Percentiles rank a stretch among this genome's conserved stretches.
phyloP scores from a whole-genome alignment of 75 land plant genomes.

The Cryptomeria japonica region DNA sequence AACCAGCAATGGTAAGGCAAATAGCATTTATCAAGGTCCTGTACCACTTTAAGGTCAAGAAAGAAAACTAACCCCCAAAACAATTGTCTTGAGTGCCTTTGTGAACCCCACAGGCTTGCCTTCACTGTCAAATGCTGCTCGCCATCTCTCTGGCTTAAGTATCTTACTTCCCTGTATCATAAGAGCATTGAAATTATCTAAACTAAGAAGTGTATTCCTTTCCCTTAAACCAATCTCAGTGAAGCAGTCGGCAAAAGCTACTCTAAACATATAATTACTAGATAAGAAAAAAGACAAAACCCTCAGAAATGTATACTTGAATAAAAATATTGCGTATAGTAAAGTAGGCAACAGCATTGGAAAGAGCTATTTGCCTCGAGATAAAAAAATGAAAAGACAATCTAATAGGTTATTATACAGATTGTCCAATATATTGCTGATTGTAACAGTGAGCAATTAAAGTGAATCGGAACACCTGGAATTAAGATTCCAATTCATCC shows the following conservation, averaged over 20 bases:
- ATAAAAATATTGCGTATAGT: neutral
- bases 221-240: neutral
- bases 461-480: neutral
- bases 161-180: conserved; percentile 42
- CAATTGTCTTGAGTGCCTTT: conserved; percentile 55
- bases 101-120: conserved; percentile 60
- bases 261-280: neutral
- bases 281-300: neutral
- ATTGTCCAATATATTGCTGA: neutral
- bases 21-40: neutral
- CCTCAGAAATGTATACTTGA: conserved; percentile 1
- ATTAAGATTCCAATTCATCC: neutral
- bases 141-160: conserved; percentile 78
- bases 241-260: neutral
- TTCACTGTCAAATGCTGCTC: conserved; percentile 53
- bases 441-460: neutral
- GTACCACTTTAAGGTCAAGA: neutral
- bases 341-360: neutral
- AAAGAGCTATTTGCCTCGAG: neutral
- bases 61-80: conserved; percentile 52
- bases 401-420: neutral
- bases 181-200: neutral
- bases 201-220: neutral
- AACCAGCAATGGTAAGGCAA: neutral
- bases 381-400: neutral